Conservation (phyloP, 345 rosid species). For the Dimocarpus longan region DNA sequence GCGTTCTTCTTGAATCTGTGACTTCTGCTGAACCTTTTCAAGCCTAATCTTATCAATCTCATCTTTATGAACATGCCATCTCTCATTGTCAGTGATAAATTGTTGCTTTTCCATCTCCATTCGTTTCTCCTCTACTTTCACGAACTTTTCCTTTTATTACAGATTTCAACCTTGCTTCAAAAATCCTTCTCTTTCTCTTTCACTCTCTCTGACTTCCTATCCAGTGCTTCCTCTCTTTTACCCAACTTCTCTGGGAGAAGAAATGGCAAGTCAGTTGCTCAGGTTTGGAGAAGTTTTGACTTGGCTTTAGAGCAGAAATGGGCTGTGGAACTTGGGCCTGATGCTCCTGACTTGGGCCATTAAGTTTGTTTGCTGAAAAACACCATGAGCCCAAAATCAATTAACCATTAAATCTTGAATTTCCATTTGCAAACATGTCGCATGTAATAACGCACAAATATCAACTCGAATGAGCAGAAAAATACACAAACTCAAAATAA, state of each 20-base stretch:
- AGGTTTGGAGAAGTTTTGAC: too few relatives aligned
- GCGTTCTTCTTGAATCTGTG: constrained; percentile 52
- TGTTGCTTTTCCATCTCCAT: constrained; percentile 55
- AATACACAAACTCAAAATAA: too few relatives aligned
- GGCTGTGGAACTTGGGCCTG: too few relatives aligned
- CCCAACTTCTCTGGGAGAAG: constrained; percentile 42
- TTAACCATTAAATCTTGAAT: too few relatives aligned
- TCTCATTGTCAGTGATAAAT: constrained; percentile 54
- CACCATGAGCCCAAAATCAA: too few relatives aligned
- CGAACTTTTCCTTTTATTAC: constrained; percentile 49
- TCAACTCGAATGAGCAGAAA: too few relatives aligned
- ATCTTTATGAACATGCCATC: constrained; percentile 49
- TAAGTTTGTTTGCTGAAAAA: too few relatives aligned
- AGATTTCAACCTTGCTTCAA: constrained; percentile 52
- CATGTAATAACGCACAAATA: too few relatives aligned
- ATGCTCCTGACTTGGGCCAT: too few relatives aligned
- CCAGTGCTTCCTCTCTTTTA: constrained; percentile 58
- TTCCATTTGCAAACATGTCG: too few relatives aligned
- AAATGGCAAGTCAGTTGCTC: too few relatives aligned
- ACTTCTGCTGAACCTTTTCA: constrained; percentile 60
- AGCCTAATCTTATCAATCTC: constrained; percentile 66
- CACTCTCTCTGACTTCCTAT: constrained; percentile 52
- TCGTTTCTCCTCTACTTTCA: constrained; percentile 64
- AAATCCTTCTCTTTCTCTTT: constrained; percentile 78
- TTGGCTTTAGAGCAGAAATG: too few relatives aligned